Base-by-base conservation (phyloP, 139 green algal species). In the Tetratostichococcus sp. region DNA sequence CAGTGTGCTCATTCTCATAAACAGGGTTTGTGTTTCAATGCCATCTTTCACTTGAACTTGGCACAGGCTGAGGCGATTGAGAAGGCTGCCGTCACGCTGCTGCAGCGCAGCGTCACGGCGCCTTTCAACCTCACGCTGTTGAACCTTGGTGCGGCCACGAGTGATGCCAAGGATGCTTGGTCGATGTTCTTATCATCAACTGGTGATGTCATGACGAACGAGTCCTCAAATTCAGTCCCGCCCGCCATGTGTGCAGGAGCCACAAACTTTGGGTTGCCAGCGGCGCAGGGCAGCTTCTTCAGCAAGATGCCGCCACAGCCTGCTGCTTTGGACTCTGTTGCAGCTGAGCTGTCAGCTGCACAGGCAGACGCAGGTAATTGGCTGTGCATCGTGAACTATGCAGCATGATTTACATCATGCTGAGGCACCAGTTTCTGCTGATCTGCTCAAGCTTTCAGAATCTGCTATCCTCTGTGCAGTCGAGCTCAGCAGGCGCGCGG, bases 61-160 rank as follows among this genome's bases (percentile, higher is more conserved):
- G 33, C 31, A 19, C 73, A 87, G 75, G 85, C 74, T 17, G 73
- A 72, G 0, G 67, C 58, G 19, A 39, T 91, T 30, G 74, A 78
- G 5, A 42, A 79, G 4, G 73, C 77, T 1, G 80, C 85, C 11
- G n/a, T 80, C 67, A n/a, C 43, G 17, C 43, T 88, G 25, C 69
- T 89, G 76, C 30, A 21, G 1, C 19, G 25, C 26, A 62, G 82
- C 35, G 50, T 87, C 14, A 16, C 28, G 21, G 26, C 79, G 58
- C 78, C 81, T 0, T 95, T 95, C 71, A 71, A 89, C 42, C 79
- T 95, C 19, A 90, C 79, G 1, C 85, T 95, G 39, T 72, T 95
- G 50, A 95, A 90, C 72, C 16, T 95, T 1, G 89, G 85, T 4
- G 89, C 66, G 58, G 81, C 72, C n/a, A n/a, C n/a, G n/a, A n/a